These are phyloP conservation scores for Panicum miliaceum DNA, from an alignment of 176 grass and related monocot genomes.

Conservation along the genomic window DNA sequence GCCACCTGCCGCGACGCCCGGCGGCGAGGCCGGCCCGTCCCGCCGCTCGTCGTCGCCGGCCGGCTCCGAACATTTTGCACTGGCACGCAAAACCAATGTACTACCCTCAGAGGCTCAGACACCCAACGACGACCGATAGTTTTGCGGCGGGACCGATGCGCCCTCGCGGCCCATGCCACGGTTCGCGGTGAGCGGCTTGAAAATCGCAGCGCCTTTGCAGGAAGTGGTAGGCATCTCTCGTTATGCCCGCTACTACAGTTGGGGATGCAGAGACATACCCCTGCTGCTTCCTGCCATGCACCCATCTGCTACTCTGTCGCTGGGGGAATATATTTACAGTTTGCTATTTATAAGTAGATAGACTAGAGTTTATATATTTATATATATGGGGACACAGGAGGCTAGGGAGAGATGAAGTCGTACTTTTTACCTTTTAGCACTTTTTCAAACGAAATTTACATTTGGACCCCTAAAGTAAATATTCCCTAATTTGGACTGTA, in stretches of 20 bases:
- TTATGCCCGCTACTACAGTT: constrained; percentile 12
- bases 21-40: neutral
- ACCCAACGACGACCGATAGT: neutral
- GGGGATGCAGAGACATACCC: neutral
- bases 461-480: too few relatives aligned
- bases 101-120: too few relatives aligned
- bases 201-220: constrained; percentile 4
- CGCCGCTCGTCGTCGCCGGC: neutral
- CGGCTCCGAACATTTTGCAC: neutral
- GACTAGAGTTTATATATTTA: neutral
- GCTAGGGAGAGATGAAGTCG: neutral
- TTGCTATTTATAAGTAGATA: neutral
- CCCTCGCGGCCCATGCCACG: neutral
- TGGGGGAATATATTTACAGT: constrained; percentile 6
- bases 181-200: neutral
- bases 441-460: too few relatives aligned
- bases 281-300: neutral
- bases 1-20: constrained; percentile 17
- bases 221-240: constrained; percentile 36
- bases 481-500: too few relatives aligned
- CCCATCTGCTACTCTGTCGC: neutral
- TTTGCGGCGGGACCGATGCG: neutral
- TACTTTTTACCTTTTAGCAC: too few relatives aligned
- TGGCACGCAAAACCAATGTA: neutral
- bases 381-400: too few relatives aligned